Percentiles rank a stretch among this genome's conserved stretches.
Evolutionary conservation across 2,329 filamentous ascomycete species (phyloP).

Genomic region (Neophaeococcomyces mojaviensis): DNA sequence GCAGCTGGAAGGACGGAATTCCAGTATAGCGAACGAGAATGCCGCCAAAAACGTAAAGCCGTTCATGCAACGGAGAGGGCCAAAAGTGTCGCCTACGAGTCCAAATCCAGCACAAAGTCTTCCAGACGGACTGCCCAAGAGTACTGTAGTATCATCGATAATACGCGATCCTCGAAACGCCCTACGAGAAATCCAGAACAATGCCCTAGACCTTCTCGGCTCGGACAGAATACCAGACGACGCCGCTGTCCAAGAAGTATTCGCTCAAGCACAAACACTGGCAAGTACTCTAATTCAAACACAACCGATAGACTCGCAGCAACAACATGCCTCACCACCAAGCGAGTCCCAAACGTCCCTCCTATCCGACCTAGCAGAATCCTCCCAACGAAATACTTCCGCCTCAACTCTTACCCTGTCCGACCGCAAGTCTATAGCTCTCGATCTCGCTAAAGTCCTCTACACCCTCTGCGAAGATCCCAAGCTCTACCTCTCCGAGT

Average conservation of each 20-base stretch:
- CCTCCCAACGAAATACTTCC: not conserved
- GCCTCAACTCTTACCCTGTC: not conserved
- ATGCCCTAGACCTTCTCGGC: slow-evolving; percentile 2
- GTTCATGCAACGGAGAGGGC: no score
- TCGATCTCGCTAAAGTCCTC: slow-evolving; percentile 46
- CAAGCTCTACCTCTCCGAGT: slow-evolving; percentile 70
- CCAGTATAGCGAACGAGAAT: not conserved
- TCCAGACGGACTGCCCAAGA: not conserved
- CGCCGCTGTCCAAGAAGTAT: not conserved
- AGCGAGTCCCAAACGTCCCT: not conserved
- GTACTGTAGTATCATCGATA: not conserved
- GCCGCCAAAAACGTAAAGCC: not conserved
- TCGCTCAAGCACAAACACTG: not conserved
- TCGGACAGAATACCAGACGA: slow-evolving; percentile 4
- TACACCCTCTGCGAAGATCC: slow-evolving; percentile 65
- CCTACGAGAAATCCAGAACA: slow-evolving; percentile 1
- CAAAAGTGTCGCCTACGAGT: not conserved
- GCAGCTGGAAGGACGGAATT: slow-evolving; percentile 1
- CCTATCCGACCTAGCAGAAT: not conserved
- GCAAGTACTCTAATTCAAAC: slow-evolving; percentile 1
- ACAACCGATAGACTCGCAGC: not conserved
- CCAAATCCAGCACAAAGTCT: not conserved
- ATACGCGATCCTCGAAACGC: not conserved
- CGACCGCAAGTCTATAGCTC: not conserved
- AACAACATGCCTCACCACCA: not conserved